Conservation (phyloP, 2,329 filamentous ascomycete species). For the Aureobasidium sp. region DNA sequence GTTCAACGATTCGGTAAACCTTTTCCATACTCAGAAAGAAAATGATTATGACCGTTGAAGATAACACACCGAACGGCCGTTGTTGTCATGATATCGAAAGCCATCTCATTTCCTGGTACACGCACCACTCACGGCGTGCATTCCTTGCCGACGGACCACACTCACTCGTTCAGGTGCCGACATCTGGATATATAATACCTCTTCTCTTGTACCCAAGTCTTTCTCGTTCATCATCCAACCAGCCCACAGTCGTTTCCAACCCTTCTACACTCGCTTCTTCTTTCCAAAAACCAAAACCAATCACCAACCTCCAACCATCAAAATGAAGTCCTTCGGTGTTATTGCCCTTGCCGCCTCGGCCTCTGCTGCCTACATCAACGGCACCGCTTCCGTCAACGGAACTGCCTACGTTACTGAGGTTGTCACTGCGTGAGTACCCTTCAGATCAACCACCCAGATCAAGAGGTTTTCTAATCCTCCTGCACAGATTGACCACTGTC, state of each 20-base stretch:
- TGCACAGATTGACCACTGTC: slow-evolving; percentile 17
- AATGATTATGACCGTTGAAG: background rate
- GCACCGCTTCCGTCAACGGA: background rate
- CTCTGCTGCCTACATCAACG: slow-evolving; percentile 13
- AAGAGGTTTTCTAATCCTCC: too few relatives aligned
- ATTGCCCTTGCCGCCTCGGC: slow-evolving; percentile 10
- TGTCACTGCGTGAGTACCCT: slow-evolving; percentile 3
- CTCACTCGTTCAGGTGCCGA: background rate
- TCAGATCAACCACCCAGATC: too few relatives aligned
- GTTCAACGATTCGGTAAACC: slow-evolving; percentile 9
- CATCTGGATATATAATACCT: slow-evolving; percentile 5
- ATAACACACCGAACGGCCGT: slow-evolving; percentile 2
- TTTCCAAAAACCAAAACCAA: background rate
- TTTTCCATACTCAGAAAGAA: slow-evolving; percentile 7
- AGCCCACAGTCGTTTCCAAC: slow-evolving; percentile 6
- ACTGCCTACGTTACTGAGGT: slow-evolving; percentile 8
- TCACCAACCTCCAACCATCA: background rate
- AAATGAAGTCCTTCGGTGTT: slow-evolving; percentile 15
- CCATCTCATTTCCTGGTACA: slow-evolving; percentile 11
- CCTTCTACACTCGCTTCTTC: slow-evolving; percentile 11
- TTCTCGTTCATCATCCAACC: slow-evolving; percentile 10
- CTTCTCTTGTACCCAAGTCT: background rate
- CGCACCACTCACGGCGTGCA: background rate
- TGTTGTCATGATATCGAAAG: slow-evolving; percentile 3
- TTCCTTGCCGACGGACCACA: slow-evolving; percentile 10